phyloP scores from a whole-genome alignment of 257 asterid genomes.

The Asclepias syriaca region DNA sequence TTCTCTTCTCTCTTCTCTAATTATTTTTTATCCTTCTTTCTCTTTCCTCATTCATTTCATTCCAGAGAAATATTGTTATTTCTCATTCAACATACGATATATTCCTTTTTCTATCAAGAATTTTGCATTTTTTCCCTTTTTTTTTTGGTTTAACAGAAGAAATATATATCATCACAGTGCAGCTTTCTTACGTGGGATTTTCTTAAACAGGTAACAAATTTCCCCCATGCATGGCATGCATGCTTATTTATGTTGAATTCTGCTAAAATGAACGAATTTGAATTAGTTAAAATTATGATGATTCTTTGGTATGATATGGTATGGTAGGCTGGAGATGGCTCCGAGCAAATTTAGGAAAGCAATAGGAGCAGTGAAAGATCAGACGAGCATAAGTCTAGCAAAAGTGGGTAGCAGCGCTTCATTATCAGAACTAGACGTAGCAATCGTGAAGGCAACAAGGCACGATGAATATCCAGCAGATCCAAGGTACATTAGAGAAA shows the following conservation, averaged over 20 bases:
- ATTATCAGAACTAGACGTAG: slow-evolving; percentile 79
- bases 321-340: slow-evolving; percentile 37
- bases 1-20: slow-evolving; percentile 22
- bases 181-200: not conserved
- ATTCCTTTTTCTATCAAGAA: no score
- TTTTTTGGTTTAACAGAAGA: no score
- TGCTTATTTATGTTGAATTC: not conserved
- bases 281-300: no score
- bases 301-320: no score
- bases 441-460: slow-evolving; percentile 90
- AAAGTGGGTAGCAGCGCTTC: slow-evolving; percentile 62
- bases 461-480: slow-evolving; percentile 96
- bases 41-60: not conserved
- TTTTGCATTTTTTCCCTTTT: no score
- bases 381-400: slow-evolving; percentile 87
- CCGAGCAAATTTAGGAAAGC: slow-evolving; percentile 85
- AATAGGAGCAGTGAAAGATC: slow-evolving; percentile 90
- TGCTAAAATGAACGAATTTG: no score
- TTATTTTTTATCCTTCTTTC: not conserved
- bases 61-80: not conserved
- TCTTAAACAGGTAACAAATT: not conserved
- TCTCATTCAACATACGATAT: no score
- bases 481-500: slow-evolving; percentile 71
- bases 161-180: no score
- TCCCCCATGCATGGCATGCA: not conserved